Conservation (phyloP, 768 basidiomycete species). For the Mycena pura region DNA sequence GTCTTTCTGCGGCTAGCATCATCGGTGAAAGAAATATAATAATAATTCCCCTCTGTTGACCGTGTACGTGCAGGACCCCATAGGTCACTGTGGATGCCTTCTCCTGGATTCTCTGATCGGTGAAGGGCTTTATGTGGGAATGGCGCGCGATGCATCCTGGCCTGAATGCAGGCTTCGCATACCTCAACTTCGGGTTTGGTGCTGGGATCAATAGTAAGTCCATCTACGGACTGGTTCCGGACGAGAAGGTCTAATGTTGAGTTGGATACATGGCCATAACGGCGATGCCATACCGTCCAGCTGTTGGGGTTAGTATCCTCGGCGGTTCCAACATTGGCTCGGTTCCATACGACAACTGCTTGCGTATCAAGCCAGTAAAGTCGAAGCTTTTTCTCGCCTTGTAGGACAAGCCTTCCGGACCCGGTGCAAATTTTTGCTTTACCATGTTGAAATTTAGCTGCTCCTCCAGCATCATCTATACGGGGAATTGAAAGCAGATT, state of each 20-base stretch:
- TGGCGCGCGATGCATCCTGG: neutral
- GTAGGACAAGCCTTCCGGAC: neutral
- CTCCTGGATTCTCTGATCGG: neutral
- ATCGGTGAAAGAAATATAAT: conserved; percentile 12
- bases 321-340: neutral
- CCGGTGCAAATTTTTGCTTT: neutral
- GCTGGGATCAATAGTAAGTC: neutral
- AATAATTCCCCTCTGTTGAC: neutral
- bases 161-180: neutral
- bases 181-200: neutral
- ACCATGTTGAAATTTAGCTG: neutral
- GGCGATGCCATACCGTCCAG: neutral
- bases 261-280: neutral
- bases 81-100: neutral
- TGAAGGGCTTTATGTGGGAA: neutral
- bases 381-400: neutral
- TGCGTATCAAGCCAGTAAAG: neutral
- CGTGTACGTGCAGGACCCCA: neutral
- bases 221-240: neutral
- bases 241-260: neutral
- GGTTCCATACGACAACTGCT: neutral
- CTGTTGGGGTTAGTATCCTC: neutral
- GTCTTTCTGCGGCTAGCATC: conserved; percentile 5
- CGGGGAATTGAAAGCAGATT: conserved; percentile 4
- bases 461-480: neutral